Evolutionary conservation across 176 grass and related monocot species (phyloP).

Genomic region (Areca catechu): DNA sequence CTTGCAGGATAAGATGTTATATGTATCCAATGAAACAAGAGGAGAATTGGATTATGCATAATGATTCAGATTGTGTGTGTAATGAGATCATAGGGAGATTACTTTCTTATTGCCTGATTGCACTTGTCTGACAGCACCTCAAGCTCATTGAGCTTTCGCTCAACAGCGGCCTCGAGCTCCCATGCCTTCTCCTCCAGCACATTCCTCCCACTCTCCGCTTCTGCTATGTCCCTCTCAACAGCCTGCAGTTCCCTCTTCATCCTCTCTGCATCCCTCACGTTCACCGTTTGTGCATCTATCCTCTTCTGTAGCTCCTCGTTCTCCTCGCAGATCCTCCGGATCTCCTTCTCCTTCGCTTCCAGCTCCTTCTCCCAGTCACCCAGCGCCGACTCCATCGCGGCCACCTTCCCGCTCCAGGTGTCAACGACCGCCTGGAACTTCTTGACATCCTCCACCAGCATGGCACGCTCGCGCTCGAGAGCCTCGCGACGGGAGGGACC

Average conservation of each 20-base stretch:
- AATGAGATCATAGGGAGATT: conserved; percentile 7
- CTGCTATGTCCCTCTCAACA: conserved; percentile 45
- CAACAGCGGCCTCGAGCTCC: conserved; percentile 53
- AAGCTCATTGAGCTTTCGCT: conserved; percentile 46
- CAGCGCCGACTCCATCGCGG: conserved; percentile 35
- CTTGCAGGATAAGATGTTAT: too few species aligned
- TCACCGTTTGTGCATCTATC: conserved; percentile 45
- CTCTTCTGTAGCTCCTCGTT: conserved; percentile 44
- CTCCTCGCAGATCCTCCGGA: conserved; percentile 20
- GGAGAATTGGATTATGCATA: too few species aligned
- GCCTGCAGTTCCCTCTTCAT: conserved; percentile 63
- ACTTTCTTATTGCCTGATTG: conserved; percentile 69
- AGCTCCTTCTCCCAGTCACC: conserved; percentile 39
- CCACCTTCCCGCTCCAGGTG: conserved; percentile 42
- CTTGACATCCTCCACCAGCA: conserved; percentile 35
- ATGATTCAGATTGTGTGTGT: too few species aligned
- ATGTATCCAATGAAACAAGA: too few species aligned
- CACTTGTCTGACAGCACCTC: conserved; percentile 44
- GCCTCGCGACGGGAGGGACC: conserved; percentile 32
- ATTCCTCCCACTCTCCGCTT: conserved; percentile 30
- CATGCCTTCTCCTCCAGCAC: conserved; percentile 55
- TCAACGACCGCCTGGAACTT: conserved; percentile 75
- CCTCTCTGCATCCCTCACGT: conserved; percentile 52
- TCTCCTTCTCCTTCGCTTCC: conserved; percentile 43
- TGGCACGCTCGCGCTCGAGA: conserved; percentile 30